Conservation (phyloP, 768 basidiomycete species). For the Lentinula lateritia region DNA sequence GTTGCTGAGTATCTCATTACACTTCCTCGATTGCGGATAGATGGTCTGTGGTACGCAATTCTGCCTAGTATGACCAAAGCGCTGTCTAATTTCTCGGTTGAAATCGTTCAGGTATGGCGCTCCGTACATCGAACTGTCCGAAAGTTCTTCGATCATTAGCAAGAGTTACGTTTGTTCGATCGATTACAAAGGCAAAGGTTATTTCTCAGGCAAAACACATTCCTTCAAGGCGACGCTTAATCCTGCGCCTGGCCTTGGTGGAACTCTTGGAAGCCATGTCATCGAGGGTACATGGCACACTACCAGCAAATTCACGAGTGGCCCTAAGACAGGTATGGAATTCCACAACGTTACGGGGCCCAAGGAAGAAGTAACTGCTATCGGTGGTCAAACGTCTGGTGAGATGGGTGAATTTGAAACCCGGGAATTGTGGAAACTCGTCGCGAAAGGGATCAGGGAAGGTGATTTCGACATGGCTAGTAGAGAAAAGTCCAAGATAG, state of each 20-base stretch:
- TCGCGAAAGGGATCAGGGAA: slow-evolving; percentile 86
- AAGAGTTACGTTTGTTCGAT: slow-evolving; percentile 45
- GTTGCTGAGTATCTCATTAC: slow-evolving; percentile 77
- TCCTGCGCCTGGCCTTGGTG: slow-evolving; percentile 37
- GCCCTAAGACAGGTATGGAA: slow-evolving; percentile 31
- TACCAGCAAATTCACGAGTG: slow-evolving; percentile 43
- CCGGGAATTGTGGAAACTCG: slow-evolving; percentile 75
- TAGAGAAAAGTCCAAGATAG: slow-evolving; percentile 83
- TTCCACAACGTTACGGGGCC: slow-evolving; percentile 77
- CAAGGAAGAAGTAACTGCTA: slow-evolving; percentile 72
- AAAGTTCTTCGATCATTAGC: slow-evolving; percentile 69
- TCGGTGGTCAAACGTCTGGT: slow-evolving; percentile 46
- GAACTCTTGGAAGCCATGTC: slow-evolving; percentile 37
- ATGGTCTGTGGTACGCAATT: slow-evolving; percentile 70
- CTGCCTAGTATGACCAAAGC: not conserved
- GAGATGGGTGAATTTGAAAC: slow-evolving; percentile 83
- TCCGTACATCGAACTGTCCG: slow-evolving; percentile 88
- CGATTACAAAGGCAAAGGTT: slow-evolving; percentile 96
- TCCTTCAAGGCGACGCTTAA: slow-evolving; percentile 81
- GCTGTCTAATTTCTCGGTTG: not conserved
- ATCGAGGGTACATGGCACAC: slow-evolving; percentile 83
- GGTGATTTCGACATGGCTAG: slow-evolving; percentile 92
- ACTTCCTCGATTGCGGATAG: slow-evolving; percentile 86
- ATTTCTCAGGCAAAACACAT: slow-evolving; percentile 91
- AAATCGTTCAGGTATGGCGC: slow-evolving; percentile 49